Evolutionary conservation across 306 rosid species (phyloP), one percentile per base, ranked within the genome.

Genomic region (Gleditsia sinensis): DNA sequence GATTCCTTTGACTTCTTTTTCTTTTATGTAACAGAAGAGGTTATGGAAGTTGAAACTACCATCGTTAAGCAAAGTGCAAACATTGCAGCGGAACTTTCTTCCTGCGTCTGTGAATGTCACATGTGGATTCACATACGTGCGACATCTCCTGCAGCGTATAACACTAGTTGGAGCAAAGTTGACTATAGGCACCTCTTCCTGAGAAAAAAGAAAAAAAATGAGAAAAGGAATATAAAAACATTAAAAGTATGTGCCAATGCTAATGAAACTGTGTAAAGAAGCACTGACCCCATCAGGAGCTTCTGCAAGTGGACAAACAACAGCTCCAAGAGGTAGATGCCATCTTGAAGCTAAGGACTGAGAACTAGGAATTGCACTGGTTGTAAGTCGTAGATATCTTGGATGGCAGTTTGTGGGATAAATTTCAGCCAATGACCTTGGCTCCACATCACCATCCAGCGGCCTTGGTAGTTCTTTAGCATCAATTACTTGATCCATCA

Each of bases 251-350:
- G 28, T 20, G 65, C 28, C 54, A 60, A 59, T 9, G 78, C 42
- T 66, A 36, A 69, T 69, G 59, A 78, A 63, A 74, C 10, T 54
- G 37, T 59, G 74, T 71, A 81, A 23, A 78, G 63, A 81, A 58
- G 72, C 72, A 82, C 96, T 62, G 13, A 95, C 99, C 90, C 97
- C 98, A 60, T 84, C 87, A 25, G 98, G 93, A 68, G 93, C 81
- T 85, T 92, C 97, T 0, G 99, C 98, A 83, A 95, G 99, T 53
- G 99, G 99, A 58, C 98, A 95, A 37, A 95, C 96, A 86, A 92
- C 90, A 42, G 99, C 96, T 75, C 99, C 99, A 69, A 95, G 93
- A 83, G 99, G 99, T 55, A 95, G 82, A 85, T 92, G 97, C 99
- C 99, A 95, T 85, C 99, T 88, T 68, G 99, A 87, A 83, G 87